Base-by-base conservation (phyloP, 768 basidiomycete genomes). In the Suillus spraguei region DNA sequence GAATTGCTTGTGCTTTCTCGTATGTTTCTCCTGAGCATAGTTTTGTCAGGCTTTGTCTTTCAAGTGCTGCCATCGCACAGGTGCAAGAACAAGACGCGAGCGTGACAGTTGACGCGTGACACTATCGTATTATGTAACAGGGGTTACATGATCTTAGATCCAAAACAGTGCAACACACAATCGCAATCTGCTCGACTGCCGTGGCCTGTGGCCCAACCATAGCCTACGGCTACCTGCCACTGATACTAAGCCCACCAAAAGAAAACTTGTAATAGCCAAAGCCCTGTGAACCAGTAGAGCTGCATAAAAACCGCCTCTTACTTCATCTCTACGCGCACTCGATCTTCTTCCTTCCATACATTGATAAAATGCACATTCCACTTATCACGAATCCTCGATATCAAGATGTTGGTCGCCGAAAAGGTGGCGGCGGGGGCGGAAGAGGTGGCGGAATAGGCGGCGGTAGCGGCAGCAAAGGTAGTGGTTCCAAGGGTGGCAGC, bases 401-500 rank as follows among this genome's bases (percentile, higher is more conserved):
- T 22, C 24, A 13, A 33, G 64, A 39, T 22, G 35, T 75, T 5
- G 50, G 63, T 14, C 74, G 73, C 24, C 73, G 74, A 28, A 80
- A 77, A 66, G 73, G 78, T 0, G 75, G 77, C 14, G 74, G 78
- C 0, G 69, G 76, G 0, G 69, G 67, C 7, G 70, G 70, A 54
- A 68, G 61, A 35, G 62, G 65, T 2, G 64, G 75, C 6, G 46
- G 46, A 11, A 14, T 22, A 11, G 46, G 67, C 1, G 35, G 67
- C 4, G 52, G 68, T 5, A 46, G 67, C 13, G 35, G 64, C 28
- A 16, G 60, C 1, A 61, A 67, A 16, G 56, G 65, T 20, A 33
- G 61, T 35, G 50, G 55, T 33, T 58, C 61, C 6, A 54, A 35
- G 16, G 50, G 61, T 22, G 46, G 64, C n/a, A 58, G 33, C 42